Base-by-base conservation (phyloP, 1,284 basidiomycete species). In the Papiliotrema nemorosa region DNA sequence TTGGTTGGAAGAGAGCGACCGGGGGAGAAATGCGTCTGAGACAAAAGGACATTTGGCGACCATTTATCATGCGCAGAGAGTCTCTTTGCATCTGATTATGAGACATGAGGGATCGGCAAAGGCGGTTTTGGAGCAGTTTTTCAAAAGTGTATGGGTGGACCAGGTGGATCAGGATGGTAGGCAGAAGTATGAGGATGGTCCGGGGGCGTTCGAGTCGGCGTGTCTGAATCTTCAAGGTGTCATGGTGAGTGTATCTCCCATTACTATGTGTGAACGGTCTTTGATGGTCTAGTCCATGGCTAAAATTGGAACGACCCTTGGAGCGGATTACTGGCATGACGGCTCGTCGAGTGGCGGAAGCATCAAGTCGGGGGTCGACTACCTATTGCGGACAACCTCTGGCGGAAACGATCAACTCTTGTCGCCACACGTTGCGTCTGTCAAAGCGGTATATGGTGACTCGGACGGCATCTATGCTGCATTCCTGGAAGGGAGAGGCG, bases 171-270 rank as follows among this genome's bases (percentile, higher is more conserved):
- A 69, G 2, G 72, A 66, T 45, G 82, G 83, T 6, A 78, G 81
- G 57, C 80, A 82, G 78, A 81, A 81, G 10, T 64, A 79, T n/a
- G 81, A 86, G 69, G 80, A 82, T 5, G 74, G 70, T 3, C 78
- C 82, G 83, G 5, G 84, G 81, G 62, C 84, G 85, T 63, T 85
- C 85, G 61, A 81, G 12, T 77, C 78, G 18, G 7, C 29, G 7
- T 31, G 29, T 14, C 85, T 83, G 70, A 85, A 85, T 59, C 72
- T 86, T 26, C 82, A 82, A 13, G 84, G 80, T 22, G 82, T 85
- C 80, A 82, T 85, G 47, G 82, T 84, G 59, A 71, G 40, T 26
- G 7, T 7, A 16, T 16, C 40, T 41, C 24, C 18, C 20, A 7
- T n/a, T 37, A 18, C 16, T 34, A 34, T 10, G 10, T 34, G 31